Evolutionary conservation across 176 grass and related monocot species (phyloP).

Genomic region (Hordeum vulgare): MorexV3_pseudomolecules_assembly NC_058524.1:476055712-476056211

Average conservation of each 20-base stretch:
- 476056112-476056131: slow-evolving; percentile 95
- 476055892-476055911: neutral
- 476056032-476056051: neutral
- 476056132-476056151: slow-evolving; percentile 87
- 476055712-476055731: slow-evolving; percentile 83
- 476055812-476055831: neutral
- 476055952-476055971: slow-evolving; percentile 59
- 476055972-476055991: slow-evolving; percentile 47
- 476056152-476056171: slow-evolving; percentile 68
- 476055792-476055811: neutral
- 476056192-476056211: slow-evolving; percentile 96
- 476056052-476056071: neutral
- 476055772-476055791: neutral
- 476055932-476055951: slow-evolving; percentile 91
- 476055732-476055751: slow-evolving; percentile 72
- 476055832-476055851: neutral
- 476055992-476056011: slow-evolving; percentile 93
- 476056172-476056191: slow-evolving; percentile 83
- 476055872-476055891: neutral
- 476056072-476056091: slow-evolving; percentile 9
- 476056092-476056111: slow-evolving; percentile 88
- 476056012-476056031: slow-evolving; percentile 78
- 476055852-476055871: neutral
- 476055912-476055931: slow-evolving; percentile 48
- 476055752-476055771: slow-evolving; percentile 73